phyloP scores from a whole-genome alignment of 2,329 filamentous ascomycete genomes.

The Curvularia sp. region DNA sequence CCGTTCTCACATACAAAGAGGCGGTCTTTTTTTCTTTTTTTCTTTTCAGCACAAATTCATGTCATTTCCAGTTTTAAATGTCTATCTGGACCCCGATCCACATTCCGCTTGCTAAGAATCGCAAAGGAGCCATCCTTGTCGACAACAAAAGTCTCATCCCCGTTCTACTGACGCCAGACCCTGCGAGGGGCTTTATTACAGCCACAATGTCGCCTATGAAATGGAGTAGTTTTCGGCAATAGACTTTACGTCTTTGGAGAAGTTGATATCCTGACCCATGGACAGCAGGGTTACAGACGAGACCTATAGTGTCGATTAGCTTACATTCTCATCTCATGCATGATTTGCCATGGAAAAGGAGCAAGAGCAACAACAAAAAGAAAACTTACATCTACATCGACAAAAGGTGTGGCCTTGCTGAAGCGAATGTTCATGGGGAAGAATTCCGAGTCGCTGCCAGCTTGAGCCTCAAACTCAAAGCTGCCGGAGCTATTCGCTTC shows the following conservation, averaged over 20 bases:
- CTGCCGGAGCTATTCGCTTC: slow-evolving; percentile 82
- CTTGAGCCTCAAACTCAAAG: slow-evolving; percentile 94
- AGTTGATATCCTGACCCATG: slow-evolving; percentile 79
- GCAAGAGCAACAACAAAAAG: slow-evolving; percentile 30
- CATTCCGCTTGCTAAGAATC: neutral
- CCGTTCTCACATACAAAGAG: neutral
- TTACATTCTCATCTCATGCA: neutral
- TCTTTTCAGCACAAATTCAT: neutral
- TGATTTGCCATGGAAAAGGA: neutral
- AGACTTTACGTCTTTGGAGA: slow-evolving; percentile 82
- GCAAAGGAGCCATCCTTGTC: neutral
- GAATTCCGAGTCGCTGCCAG: slow-evolving; percentile 89
- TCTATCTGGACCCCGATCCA: slow-evolving; percentile 1
- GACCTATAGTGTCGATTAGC: slow-evolving; percentile 61
- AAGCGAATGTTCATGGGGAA: slow-evolving; percentile 97
- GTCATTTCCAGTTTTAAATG: slow-evolving; percentile 6
- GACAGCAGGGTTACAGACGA: slow-evolving; percentile 73
- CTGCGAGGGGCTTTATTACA: neutral
- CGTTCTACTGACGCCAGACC: neutral
- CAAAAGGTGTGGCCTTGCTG: slow-evolving; percentile 81
- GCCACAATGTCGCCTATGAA: slow-evolving; percentile 60
- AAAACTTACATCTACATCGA: slow-evolving; percentile 88
- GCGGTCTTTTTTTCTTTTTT: neutral
- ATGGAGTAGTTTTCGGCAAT: slow-evolving; percentile 78
- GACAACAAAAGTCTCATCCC: neutral